phyloP scores from a whole-genome alignment of 2,329 filamentous ascomycete species.

The Aureobasidium mangrovei region DNA sequence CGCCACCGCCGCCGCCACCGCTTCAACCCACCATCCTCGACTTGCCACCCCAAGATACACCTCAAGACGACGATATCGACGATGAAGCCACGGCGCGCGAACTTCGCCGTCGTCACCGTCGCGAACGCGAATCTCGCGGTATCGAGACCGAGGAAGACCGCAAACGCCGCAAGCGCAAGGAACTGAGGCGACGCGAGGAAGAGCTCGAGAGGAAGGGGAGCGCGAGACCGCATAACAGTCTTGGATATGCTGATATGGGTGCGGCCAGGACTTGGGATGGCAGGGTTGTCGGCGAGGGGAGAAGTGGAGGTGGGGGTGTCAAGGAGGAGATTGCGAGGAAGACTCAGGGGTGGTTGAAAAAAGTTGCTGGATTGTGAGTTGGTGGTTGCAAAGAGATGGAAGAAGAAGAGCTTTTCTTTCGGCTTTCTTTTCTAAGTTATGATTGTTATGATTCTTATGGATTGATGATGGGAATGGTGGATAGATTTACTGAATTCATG shows the following conservation, averaged over 20 bases:
- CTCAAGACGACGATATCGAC: slow-evolving; percentile 18
- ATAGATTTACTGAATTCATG: background rate
- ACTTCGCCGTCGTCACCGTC: slow-evolving; percentile 21
- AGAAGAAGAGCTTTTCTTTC: background rate
- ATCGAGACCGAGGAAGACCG: slow-evolving; percentile 19
- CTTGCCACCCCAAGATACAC: slow-evolving; percentile 21
- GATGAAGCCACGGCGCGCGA: slow-evolving; percentile 24
- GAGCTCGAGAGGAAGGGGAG: slow-evolving; percentile 18
- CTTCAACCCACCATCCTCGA: slow-evolving; percentile 41
- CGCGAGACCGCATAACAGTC: slow-evolving; percentile 19
- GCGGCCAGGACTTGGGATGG: slow-evolving; percentile 33
- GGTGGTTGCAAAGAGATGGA: too few relatives aligned
- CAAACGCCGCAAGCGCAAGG: slow-evolving; percentile 18
- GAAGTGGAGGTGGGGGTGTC: slow-evolving; percentile 16
- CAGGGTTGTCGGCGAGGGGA: slow-evolving; percentile 27
- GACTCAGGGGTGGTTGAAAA: slow-evolving; percentile 39
- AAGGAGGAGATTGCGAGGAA: slow-evolving; percentile 16
- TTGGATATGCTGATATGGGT: slow-evolving; percentile 28
- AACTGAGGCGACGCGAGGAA: slow-evolving; percentile 18
- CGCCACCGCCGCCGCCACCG: slow-evolving; percentile 39
- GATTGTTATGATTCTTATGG: background rate
- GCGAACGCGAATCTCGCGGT: slow-evolving; percentile 18
- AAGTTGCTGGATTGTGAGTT: slow-evolving; percentile 28
- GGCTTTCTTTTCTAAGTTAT: background rate
- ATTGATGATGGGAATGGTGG: background rate